Conservation (phyloP, 2,329 filamentous ascomycete genomes). For the Nemania diffusa region DNA sequence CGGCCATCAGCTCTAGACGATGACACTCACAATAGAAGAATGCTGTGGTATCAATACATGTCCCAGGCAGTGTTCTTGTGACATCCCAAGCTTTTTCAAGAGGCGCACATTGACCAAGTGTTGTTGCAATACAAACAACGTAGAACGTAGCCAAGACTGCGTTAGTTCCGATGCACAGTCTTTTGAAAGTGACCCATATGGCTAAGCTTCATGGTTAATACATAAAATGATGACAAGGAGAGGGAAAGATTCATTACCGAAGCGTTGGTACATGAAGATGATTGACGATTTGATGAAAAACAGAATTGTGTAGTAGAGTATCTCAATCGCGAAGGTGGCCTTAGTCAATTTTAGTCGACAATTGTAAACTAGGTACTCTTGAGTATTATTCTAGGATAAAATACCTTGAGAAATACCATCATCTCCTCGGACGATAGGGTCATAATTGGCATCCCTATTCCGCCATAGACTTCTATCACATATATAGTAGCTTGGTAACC, state of each 20-base stretch:
- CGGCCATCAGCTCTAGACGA: not conserved
- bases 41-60: slow-evolving; percentile 54
- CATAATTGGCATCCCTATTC: slow-evolving; percentile 39
- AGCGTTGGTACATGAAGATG: slow-evolving; percentile 58
- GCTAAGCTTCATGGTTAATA: slow-evolving; percentile 30
- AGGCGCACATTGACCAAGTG: slow-evolving; percentile 56
- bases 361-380: not conserved
- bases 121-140: slow-evolving; percentile 53
- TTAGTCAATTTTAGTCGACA: slow-evolving; percentile 14
- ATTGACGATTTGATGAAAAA: slow-evolving; percentile 57
- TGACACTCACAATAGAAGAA: slow-evolving; percentile 55
- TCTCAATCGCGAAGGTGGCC: slow-evolving; percentile 49
- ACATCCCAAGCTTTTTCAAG: slow-evolving; percentile 57
- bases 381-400: no score
- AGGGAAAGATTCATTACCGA: slow-evolving; percentile 51
- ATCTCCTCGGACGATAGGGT: slow-evolving; percentile 35
- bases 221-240: not conserved
- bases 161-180: slow-evolving; percentile 51
- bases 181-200: slow-evolving; percentile 45
- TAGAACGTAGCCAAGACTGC: slow-evolving; percentile 54
- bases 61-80: slow-evolving; percentile 45
- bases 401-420: slow-evolving; percentile 36
- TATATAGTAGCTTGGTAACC: slow-evolving; percentile 40
- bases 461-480: slow-evolving; percentile 28
- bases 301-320: slow-evolving; percentile 56